Conservation (phyloP, 176 grass and related monocot genomes). For the Lolium multiflorum region DNA sequence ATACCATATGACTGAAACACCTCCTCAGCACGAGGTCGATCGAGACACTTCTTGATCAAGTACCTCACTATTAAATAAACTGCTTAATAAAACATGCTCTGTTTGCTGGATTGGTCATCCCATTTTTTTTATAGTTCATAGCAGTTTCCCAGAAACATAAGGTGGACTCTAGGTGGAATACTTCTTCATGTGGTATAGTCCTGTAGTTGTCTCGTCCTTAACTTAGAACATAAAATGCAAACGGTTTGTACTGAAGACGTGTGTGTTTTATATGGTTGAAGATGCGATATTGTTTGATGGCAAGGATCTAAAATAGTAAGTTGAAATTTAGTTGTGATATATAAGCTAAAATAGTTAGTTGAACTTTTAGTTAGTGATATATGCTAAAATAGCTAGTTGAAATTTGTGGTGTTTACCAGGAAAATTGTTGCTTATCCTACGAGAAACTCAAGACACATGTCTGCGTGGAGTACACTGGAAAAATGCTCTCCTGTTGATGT, state of each 20-base stretch:
- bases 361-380: not conserved
- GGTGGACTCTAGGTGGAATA: too few species aligned
- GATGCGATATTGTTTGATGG: not conserved
- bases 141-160: too few species aligned
- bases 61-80: not conserved
- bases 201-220: too few species aligned
- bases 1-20: conserved; percentile 7
- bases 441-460: not conserved
- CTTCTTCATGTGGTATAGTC: not conserved
- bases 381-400: not conserved
- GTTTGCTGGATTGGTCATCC: too few species aligned
- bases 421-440: not conserved
- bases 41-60: not conserved
- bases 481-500: not conserved
- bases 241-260: not conserved
- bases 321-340: too few species aligned
- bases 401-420: not conserved
- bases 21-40: not conserved
- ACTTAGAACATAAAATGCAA: too few species aligned
- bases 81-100: too few species aligned
- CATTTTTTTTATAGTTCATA: too few species aligned
- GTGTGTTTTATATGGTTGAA: not conserved
- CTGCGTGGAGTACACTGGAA: not conserved
- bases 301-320: not conserved
- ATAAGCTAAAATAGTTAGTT: not conserved